Evolutionary conservation across 2,329 filamentous ascomycete genomes (phyloP), one percentile per base, ranked within the genome.

Genomic region (Dothidotthia symphoricarpi): DNA sequence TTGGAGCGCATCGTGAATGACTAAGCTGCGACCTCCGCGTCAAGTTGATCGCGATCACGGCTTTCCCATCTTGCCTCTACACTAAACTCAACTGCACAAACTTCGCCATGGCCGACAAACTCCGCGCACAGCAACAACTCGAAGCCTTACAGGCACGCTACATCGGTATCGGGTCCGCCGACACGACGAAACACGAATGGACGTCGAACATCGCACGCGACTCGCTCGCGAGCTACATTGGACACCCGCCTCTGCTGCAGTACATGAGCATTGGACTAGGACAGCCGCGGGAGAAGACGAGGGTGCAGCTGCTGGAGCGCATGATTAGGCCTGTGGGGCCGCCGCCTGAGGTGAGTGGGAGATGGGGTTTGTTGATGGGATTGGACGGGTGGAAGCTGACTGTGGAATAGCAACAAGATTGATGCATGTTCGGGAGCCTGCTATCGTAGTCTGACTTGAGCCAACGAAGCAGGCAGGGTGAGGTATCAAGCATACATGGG

Each of bases 171-270:
- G 93, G 93, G 16, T 90, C 96, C 69, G 88, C 91, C 28, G 93
- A 98, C 72, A 97, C 91, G 11, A 95, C 89, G 16, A 94, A 88
- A 68, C 93, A 93, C 82, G 93, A 98, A 72, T 98, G 90, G 89
- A 85, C 85, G 34, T 90, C 86, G 43, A 98, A 97, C 73, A 91
- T 97, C 63, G 81, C 89, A 64, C 89, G 93, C 66, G 93, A 98
- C 73, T 94, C 85, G 15, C 90, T 91, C 64, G 81, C 89, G 14
- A 89, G 83, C 47, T 90, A 95, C 58, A 79, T 93, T 49, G 93
- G 93, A 14, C 93, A 98, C 65, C 86, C 89, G 12, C 86, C 89
- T 6, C 76, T 96, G 44, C 76, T 97, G 12, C 82, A 86, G 26
- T 96, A 95, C 68, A 89, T 96, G 75, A 79, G 86, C 13, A 82